Percentiles rank a stretch among this genome's conserved stretches.
These are phyloP conservation scores for Neurospora sp. DNA, from an alignment of 495 filamentous ascomycete genomes.

Conservation along the genomic window DNA sequence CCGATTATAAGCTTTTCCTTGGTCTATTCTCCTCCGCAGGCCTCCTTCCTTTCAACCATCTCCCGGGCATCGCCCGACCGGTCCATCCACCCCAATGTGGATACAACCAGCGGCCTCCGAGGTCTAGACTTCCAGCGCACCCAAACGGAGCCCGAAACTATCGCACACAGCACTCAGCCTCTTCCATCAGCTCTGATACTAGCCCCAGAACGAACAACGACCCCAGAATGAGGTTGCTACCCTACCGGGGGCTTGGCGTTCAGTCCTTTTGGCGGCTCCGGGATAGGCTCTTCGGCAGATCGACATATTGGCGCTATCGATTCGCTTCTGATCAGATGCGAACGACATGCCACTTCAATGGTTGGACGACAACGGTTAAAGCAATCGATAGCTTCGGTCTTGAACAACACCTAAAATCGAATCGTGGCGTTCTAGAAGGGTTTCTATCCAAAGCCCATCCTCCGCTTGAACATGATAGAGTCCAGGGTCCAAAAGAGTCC, in stretches of 20 bases:
- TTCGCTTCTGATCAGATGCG: neutral
- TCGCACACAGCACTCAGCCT: neutral
- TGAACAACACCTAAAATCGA: neutral
- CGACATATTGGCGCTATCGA: neutral
- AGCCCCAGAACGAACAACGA: neutral
- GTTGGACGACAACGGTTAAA: neutral
- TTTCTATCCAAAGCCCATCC: neutral
- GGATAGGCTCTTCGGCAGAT: neutral
- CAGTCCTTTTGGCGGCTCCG: neutral
- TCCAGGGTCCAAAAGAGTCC: neutral
- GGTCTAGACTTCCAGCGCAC: neutral
- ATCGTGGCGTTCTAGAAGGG: neutral
- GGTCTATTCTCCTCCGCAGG: neutral
- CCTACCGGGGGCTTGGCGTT: neutral
- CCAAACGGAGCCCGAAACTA: neutral
- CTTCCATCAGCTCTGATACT: neutral
- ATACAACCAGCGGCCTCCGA: neutral
- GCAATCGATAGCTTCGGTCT: neutral
- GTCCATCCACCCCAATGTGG: neutral
- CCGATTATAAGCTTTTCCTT: neutral
- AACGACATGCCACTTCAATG: neutral
- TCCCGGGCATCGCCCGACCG: neutral
- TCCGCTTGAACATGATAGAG: neutral
- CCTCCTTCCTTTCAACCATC: neutral
- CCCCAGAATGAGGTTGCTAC: neutral